phyloP scores from a whole-genome alignment of 1,284 basidiomycete species.

The Fomes fomentarius region DNA sequence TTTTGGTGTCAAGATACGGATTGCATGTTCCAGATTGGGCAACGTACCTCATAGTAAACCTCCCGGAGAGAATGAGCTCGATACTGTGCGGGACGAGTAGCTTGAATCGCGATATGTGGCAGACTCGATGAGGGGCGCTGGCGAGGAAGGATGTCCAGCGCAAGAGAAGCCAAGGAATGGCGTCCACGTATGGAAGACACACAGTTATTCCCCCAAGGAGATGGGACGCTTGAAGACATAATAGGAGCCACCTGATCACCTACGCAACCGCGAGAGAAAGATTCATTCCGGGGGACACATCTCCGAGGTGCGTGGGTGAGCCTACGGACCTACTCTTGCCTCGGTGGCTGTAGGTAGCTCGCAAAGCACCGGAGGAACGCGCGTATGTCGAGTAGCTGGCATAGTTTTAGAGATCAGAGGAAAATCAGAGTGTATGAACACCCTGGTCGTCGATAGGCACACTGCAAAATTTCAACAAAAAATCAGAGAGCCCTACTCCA shows the following conservation, averaged over 20 bases:
- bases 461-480: slow-evolving; percentile 5
- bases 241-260: too few relatives aligned
- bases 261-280: slow-evolving; percentile 1
- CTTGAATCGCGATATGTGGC: too few relatives aligned
- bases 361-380: slow-evolving; percentile 4
- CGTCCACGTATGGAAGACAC: slow-evolving; percentile 1
- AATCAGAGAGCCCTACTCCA: background rate
- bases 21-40: background rate
- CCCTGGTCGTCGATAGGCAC: slow-evolving; percentile 4
- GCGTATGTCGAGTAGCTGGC: slow-evolving; percentile 7
- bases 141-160: background rate
- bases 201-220: slow-evolving; percentile 9
- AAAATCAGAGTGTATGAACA: slow-evolving; percentile 13
- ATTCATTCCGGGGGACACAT: background rate
- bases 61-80: background rate
- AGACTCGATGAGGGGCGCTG: too few relatives aligned
- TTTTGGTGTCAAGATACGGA: background rate
- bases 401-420: slow-evolving; percentile 13
- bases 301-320: slow-evolving; percentile 7
- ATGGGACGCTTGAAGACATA: slow-evolving; percentile 14
- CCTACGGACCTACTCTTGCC: too few relatives aligned
- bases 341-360: too few relatives aligned
- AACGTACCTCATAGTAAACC: slow-evolving; percentile 10
- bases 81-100: background rate
- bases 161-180: background rate